Evolutionary conservation across 1,284 basidiomycete species (phyloP), one percentile per base, ranked within the genome.

Genomic region (Wallemia mellicola): DNA sequence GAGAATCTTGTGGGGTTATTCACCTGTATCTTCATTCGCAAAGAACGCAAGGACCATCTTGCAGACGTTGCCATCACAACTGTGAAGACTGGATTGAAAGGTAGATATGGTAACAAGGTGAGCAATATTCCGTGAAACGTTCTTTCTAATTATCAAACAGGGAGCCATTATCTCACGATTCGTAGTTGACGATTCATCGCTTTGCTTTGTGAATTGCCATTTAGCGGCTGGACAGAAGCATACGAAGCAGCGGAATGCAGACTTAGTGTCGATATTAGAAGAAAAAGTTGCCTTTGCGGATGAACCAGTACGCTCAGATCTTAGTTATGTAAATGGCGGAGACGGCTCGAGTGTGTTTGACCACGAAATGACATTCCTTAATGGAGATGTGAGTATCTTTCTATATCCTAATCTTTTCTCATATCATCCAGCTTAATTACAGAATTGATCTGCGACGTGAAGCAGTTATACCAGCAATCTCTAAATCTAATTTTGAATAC

Each of bases 191-290:
- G 87, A 96, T 71, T 83, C 86, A 1, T 89, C 86, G 0, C 70
- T 96, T 26, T 95, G 88, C 67, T 83, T 95, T 66, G 79, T 95
- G 72, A 98, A 98, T 70, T 87, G 86, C 64, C 92, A 98, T 73
- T 75, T 98, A 59, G 92, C 91, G 2, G 91, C 92, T 1, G 91
- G 92, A 1, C 89, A 94, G 67, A 76, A 78, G 62, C 81, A 85
- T 57, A 77, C 85, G 27, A 77, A 83, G 9, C 76, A 83, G 63
- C 76, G 92, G 3, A 95, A 94, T 66, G 79, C 80, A 0, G 89
- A 96, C 68, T 73, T 89, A 2, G 81, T 81, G 0, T 82, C 80
- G 1, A 83, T 92, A 61, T 70, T 94, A 61, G 89, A 94, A 65
- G 81, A 85, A 65, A 80, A 81, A 62, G 71, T 76, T 1, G 73